Conservation (phyloP, 345 rosid genomes). For the Eucalyptus sideroxylon region DNA sequence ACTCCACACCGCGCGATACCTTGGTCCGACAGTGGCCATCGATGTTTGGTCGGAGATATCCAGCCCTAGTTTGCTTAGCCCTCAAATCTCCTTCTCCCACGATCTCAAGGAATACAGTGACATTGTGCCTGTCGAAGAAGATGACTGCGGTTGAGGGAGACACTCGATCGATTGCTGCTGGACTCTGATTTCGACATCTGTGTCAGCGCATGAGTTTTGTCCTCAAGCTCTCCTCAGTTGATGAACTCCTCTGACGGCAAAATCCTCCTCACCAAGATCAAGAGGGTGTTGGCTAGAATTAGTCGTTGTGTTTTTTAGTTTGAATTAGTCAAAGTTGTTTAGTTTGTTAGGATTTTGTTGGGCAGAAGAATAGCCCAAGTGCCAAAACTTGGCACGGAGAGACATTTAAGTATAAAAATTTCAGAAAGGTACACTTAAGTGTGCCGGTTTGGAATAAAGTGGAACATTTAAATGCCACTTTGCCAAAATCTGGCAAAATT, state of each 20-base stretch:
- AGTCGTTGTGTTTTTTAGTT: too few species aligned
- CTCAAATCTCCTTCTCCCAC: slow-evolving; percentile 61
- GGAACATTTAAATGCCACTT: too few species aligned
- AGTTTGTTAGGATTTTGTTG: too few species aligned
- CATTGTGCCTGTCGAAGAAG: slow-evolving; percentile 4
- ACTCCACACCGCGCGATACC: too few species aligned
- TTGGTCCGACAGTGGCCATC: too few species aligned
- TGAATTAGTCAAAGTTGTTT: too few species aligned
- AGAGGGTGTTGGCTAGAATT: slow-evolving; percentile 4
- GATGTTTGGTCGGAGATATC: too few species aligned
- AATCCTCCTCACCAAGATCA: slow-evolving; percentile 51
- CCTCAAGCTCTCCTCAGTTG: slow-evolving; percentile 58
- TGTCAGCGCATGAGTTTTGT: background rate
- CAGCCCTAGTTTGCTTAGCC: slow-evolving; percentile 33
- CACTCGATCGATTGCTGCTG: slow-evolving; percentile 22
- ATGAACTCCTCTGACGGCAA: slow-evolving; percentile 71
- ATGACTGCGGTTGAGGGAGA: slow-evolving; percentile 22
- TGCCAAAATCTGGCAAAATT: too few species aligned
- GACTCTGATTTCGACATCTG: slow-evolving; percentile 47
- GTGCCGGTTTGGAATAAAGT: too few species aligned
- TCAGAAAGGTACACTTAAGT: accelerated
- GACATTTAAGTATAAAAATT: too few species aligned
- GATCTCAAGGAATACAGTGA: slow-evolving; percentile 37
- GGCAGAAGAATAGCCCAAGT: accelerated
- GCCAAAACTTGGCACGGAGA: accelerated